phyloP scores from a whole-genome alignment of 352 stramenopile species.

The Phytophthora agathidicida region DNA sequence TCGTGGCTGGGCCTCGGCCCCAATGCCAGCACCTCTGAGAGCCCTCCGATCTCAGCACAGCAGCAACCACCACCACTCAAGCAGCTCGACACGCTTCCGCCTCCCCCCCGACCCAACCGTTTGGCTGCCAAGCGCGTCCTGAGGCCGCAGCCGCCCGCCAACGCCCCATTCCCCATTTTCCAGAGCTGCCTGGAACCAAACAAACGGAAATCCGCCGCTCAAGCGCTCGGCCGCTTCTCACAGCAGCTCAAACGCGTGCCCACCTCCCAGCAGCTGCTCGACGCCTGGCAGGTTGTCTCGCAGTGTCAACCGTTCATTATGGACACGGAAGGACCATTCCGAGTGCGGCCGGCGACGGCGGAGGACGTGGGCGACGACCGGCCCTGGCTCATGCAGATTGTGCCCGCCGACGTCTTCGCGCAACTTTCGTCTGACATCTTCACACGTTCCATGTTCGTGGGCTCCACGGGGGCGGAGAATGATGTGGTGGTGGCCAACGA shows the following conservation, averaged over 20 bases:
- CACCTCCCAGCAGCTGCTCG: constrained; percentile 23
- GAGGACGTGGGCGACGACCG: background rate
- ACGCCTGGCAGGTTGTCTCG: constrained; percentile 35
- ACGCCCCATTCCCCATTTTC: constrained; percentile 5
- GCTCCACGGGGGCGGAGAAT: constrained; percentile 7
- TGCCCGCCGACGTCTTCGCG: constrained; percentile 41
- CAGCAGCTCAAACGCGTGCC: constrained; percentile 19
- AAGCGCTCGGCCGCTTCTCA: constrained; percentile 32
- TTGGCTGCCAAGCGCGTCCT: constrained; percentile 15
- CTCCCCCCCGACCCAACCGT: constrained; percentile 9
- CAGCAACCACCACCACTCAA: background rate
- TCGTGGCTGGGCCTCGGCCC: constrained; percentile 40
- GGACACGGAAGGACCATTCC: constrained; percentile 3
- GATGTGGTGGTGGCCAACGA: constrained; percentile 44
- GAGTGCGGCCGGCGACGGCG: constrained; percentile 8
- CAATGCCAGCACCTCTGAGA: background rate
- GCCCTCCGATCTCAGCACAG: background rate
- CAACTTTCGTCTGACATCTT: constrained; percentile 23
- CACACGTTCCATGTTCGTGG: constrained; percentile 32
- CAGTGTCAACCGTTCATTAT: constrained; percentile 40
- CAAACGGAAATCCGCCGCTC: constrained; percentile 6
- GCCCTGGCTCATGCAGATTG: constrained; percentile 38
- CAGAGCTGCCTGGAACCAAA: constrained; percentile 2
- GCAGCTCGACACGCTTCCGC: background rate
- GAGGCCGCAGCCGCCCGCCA: constrained; percentile 3